These are phyloP conservation scores for Schizopora paradoxa DNA, from an alignment of 1,284 basidiomycete genomes.

Conservation along the genomic window DNA sequence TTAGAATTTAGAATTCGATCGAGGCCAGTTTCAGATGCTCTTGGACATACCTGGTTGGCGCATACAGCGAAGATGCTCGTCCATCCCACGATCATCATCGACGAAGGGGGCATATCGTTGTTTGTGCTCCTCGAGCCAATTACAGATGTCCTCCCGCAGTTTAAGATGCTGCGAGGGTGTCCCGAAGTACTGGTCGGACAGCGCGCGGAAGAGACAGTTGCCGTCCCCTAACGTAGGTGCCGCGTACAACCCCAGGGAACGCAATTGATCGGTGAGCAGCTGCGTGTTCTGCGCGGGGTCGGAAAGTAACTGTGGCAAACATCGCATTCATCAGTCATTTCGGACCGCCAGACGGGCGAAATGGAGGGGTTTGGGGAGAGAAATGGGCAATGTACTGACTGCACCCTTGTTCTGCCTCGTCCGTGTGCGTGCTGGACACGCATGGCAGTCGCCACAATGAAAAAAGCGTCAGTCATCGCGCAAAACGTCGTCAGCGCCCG, in stretches of 20 bases:
- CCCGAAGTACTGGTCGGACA: conserved; percentile 80
- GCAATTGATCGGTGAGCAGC: conserved; percentile 62
- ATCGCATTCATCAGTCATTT: conserved; percentile 1
- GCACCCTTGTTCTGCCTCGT: conserved; percentile 19
- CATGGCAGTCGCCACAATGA: conserved; percentile 7
- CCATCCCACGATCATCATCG: conserved; percentile 77
- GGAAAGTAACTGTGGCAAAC: conserved; percentile 42
- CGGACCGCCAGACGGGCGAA: conserved; percentile 4
- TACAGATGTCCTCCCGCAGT: conserved; percentile 73
- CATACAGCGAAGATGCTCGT: conserved; percentile 70
- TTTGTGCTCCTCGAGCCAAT: conserved; percentile 70
- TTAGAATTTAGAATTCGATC: conserved; percentile 7
- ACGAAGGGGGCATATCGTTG: conserved; percentile 83
- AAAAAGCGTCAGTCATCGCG: neutral
- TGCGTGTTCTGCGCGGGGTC: conserved; percentile 63
- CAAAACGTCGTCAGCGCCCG: neutral
- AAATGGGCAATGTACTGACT: conserved; percentile 9
- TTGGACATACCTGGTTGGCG: conserved; percentile 57
- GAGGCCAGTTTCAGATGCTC: conserved; percentile 16
- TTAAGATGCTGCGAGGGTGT: conserved; percentile 63
- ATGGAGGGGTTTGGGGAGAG: neutral
- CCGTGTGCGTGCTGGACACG: conserved; percentile 17
- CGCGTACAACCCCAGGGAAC: conserved; percentile 70
- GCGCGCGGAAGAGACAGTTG: conserved; percentile 82
- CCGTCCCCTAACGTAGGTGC: conserved; percentile 79